Conservation (phyloP, 1,284 basidiomycete species). For the Pseudozyma tsukubaensis region DNA sequence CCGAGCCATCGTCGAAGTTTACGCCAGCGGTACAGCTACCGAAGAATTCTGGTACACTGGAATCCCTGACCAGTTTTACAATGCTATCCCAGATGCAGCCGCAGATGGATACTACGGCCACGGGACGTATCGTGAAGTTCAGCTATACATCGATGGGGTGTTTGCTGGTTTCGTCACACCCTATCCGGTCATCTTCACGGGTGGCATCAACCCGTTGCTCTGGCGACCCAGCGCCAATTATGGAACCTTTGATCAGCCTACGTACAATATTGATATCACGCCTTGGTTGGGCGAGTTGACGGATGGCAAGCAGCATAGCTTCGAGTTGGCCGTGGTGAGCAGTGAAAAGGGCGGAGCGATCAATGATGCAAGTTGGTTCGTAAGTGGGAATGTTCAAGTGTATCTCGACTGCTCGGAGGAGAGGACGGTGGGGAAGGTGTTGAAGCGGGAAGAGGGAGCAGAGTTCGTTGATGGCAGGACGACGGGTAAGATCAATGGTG, state of each 20-base stretch:
- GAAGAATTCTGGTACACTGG: constrained; percentile 76
- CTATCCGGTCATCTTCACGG: constrained; percentile 82
- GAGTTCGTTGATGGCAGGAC: constrained; percentile 16
- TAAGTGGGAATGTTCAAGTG: constrained; percentile 77
- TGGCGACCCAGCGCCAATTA: constrained; percentile 85
- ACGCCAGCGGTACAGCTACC: constrained; percentile 45
- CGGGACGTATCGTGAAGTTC: constrained; percentile 80
- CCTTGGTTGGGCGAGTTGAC: constrained; percentile 80
- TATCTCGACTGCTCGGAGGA: constrained; percentile 33
- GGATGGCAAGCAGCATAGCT: constrained; percentile 77
- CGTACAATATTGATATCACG: constrained; percentile 81
- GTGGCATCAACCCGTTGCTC: constrained; percentile 78
- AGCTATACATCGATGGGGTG: constrained; percentile 79
- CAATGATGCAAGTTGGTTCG: constrained; percentile 79
- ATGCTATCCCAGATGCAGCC: constrained; percentile 73
- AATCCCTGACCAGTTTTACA: constrained; percentile 75
- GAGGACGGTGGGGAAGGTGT: constrained; percentile 39
- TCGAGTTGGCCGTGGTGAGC: constrained; percentile 79
- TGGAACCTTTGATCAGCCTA: constrained; percentile 81
- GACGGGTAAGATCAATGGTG: constrained; percentile 15
- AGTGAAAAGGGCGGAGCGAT: constrained; percentile 75
- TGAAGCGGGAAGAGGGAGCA: constrained; percentile 2
- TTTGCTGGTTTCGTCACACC: constrained; percentile 82
- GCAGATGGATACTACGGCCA: constrained; percentile 69
- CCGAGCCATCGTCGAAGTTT: constrained; percentile 51